Base-by-base conservation (phyloP, 1,284 basidiomycete genomes). In the Ganoderma sp. region DNA sequence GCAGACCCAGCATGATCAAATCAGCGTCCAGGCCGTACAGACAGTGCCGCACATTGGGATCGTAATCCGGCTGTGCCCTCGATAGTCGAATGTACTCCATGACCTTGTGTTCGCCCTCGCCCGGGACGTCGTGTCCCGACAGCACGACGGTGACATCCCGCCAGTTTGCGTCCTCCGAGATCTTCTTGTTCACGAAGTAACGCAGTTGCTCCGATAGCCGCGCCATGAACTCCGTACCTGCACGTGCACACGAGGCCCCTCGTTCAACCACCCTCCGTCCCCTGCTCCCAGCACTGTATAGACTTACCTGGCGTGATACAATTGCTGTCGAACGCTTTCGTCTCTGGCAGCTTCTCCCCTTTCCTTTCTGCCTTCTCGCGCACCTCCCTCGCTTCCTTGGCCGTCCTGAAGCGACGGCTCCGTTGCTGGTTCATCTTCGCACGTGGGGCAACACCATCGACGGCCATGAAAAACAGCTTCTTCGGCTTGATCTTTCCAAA, bases 361-460 rank as follows among this genome's bases (percentile, higher is more conserved):
- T 93, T 96, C 66, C 86, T 83, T 78, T 90, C 86, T 0, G 97
- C 98, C 81, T 93, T 94, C 79, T 95, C 93, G 67, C 91, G 84
- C 63, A 93, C 82, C 78, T 99, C 96, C 76, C 88, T 92, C 19
- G 93, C 94, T 79, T 99, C 97, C 80, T 94, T 95, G 3, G 97
- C 97, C 0, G 97, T 96, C 67, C 97, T 86, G 84, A 99, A 99
- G 65, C 98, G 90, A 64, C 98, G 86, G 77, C 93, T 92, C 45
- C 96, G 90, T 79, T 99, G 98, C 79, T 99, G 97, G 80, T 99
- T 99, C 98, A 99, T 99, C 87, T 99, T 99, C 61, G 98, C 98
- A 67, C 98, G 87, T 2, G 98, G 98, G 0, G 98, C 98, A 17
- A 99, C 97, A 69, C 98, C 98, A 79, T 99, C 98, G 61, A 99